Conservation (phyloP, 495 filamentous ascomycete species). For the Aspergillus campestris region DNA sequence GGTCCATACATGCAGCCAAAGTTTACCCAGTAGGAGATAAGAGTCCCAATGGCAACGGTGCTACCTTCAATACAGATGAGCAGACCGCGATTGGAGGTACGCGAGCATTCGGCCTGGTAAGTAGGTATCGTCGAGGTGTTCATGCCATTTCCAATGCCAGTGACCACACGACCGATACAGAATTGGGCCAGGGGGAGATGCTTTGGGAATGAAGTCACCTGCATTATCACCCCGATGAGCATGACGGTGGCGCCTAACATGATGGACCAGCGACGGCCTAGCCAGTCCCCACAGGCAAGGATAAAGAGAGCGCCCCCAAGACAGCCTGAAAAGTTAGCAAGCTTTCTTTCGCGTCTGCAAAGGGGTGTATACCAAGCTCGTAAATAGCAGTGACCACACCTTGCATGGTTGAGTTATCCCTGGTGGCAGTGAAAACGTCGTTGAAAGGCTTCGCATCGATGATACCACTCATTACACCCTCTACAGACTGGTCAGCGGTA, state of each 20-base stretch:
- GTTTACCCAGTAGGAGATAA: conserved; percentile 29
- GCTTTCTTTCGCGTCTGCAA: too few relatives aligned
- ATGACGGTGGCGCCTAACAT: conserved; percentile 61
- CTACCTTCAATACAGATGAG: conserved; percentile 80
- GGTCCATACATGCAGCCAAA: conserved; percentile 26
- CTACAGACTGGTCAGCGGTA: conserved; percentile 12
- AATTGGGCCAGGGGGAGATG: conserved; percentile 54
- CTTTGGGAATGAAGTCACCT: conserved; percentile 47
- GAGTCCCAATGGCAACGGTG: conserved; percentile 30
- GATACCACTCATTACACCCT: conserved; percentile 74
- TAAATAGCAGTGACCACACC: conserved; percentile 78
- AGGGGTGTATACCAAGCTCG: conserved; percentile 38
- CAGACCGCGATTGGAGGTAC: conserved; percentile 68
- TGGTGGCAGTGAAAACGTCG: conserved; percentile 57
- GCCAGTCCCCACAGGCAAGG: conserved; percentile 55
- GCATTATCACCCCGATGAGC: conserved; percentile 72
- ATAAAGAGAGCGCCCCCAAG: conserved; percentile 67
- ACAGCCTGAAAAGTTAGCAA: conserved; percentile 40
- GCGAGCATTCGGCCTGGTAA: conserved; percentile 71
- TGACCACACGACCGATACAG: conserved; percentile 65
- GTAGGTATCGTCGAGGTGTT: conserved; percentile 73
- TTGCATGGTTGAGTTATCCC: conserved; percentile 61
- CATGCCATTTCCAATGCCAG: conserved; percentile 70
- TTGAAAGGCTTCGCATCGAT: conserved; percentile 67
- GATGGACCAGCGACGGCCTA: conserved; percentile 59